phyloP scores from a whole-genome alignment of 441 rosid species.

The Populus trichocarpa region DNA sequence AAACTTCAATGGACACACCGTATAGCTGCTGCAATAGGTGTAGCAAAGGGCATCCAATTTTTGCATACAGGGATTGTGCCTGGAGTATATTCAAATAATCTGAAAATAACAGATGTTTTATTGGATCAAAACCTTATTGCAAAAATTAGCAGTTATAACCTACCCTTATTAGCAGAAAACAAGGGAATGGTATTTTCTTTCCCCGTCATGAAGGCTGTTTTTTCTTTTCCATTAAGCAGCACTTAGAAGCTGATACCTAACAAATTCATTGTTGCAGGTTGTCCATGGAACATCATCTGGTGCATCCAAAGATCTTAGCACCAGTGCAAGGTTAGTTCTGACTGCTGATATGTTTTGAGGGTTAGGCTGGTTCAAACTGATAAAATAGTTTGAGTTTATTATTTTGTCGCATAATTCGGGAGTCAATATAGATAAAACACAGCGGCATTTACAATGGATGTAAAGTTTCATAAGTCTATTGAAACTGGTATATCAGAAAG shows the following conservation, averaged over 20 bases:
- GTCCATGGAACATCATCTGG: slow-evolving; percentile 39
- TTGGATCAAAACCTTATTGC: slow-evolving; percentile 77
- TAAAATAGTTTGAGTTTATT: not conserved
- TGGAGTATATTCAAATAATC: slow-evolving; percentile 68
- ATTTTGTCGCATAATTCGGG: not conserved
- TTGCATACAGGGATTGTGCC: slow-evolving; percentile 93
- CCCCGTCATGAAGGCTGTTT: not conserved
- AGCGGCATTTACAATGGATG: not conserved
- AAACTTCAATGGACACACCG: slow-evolving; percentile 77
- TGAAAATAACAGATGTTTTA: slow-evolving; percentile 76
- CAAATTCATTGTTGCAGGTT: slow-evolving; percentile 35
- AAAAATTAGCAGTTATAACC: slow-evolving; percentile 83
- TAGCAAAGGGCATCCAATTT: slow-evolving; percentile 88
- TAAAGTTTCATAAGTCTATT: not conserved
- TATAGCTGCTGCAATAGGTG: slow-evolving; percentile 71
- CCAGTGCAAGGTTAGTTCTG: slow-evolving; percentile 38
- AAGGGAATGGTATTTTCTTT: slow-evolving; percentile 48
- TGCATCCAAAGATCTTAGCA: slow-evolving; percentile 37
- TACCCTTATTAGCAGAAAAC: slow-evolving; percentile 68
- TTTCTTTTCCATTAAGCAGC: not conserved
- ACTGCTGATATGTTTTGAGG: not conserved
- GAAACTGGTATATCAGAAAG: not conserved
- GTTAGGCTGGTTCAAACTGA: not conserved
- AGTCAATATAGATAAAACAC: not conserved
- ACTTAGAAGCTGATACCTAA: slow-evolving; percentile 4